These are phyloP conservation scores for Persicaria tinctoria DNA, from an alignment of 148 eudicot species.

Conservation along the genomic window DNA sequence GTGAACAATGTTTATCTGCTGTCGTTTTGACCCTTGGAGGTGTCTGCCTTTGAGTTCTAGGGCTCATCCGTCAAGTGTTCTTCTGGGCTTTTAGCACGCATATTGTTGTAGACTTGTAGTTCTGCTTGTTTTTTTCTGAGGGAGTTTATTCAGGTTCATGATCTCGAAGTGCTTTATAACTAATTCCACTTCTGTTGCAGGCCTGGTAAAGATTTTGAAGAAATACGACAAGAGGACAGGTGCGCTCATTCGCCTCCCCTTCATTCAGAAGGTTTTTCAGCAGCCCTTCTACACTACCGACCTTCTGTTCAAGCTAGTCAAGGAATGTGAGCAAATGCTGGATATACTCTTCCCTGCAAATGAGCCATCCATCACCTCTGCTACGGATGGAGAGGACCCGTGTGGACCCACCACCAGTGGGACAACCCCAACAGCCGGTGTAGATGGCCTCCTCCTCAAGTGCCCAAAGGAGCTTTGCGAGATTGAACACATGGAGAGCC, in stretches of 20 bases:
- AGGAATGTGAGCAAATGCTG: constrained; percentile 54
- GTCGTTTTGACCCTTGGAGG: not conserved
- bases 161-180: not conserved
- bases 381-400: not conserved
- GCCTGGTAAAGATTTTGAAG: constrained; percentile 61
- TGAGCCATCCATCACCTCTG: constrained; percentile 22
- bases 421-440: not conserved
- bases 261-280: constrained; percentile 54
- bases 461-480: constrained; percentile 52
- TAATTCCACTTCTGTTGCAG: constrained; percentile 22
- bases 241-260: constrained; percentile 52
- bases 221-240: constrained; percentile 68
- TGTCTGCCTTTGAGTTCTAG: not conserved
- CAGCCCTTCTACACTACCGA: constrained; percentile 58
- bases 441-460: constrained; percentile 6
- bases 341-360: constrained; percentile 36
- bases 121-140: not conserved
- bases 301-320: constrained; percentile 42
- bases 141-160: not conserved
- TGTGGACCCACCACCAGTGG: not conserved
- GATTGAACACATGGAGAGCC: constrained; percentile 42
- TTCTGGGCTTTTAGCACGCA: no score
- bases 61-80: not conserved
- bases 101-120: no score
- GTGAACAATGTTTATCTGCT: not conserved